These are phyloP conservation scores for Scheffersomyces titani DNA, from an alignment of 1,139 yeast genomes.

Conservation along the genomic window DNA sequence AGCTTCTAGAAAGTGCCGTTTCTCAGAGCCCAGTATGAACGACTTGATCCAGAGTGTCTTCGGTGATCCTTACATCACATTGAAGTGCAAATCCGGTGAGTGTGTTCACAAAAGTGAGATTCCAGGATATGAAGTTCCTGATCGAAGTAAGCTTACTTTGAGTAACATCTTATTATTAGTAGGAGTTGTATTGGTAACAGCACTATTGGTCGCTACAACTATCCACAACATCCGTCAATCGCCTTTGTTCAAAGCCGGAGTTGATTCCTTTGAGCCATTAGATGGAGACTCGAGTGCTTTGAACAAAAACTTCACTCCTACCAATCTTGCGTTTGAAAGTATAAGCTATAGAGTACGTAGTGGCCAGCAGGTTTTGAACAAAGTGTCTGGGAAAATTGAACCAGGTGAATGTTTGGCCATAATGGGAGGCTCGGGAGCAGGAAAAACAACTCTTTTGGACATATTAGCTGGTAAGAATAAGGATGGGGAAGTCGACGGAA, in stretches of 20 bases:
- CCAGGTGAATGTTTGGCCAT: conserved; percentile 93
- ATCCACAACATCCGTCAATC: conserved; percentile 59
- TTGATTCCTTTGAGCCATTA: conserved; percentile 18
- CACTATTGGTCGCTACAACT: conserved; percentile 39
- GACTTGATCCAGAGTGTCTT: conserved; percentile 85
- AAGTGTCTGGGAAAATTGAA: conserved; percentile 71
- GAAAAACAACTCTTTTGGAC: conserved; percentile 90
- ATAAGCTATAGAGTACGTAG: conserved; percentile 62
- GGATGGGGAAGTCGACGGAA: conserved; percentile 67
- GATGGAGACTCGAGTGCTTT: conserved; percentile 44
- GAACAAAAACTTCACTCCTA: conserved; percentile 66
- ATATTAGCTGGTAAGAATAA: conserved; percentile 87
- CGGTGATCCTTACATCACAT: conserved; percentile 87
- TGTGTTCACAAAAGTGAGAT: conserved; percentile 90
- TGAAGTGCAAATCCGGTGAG: conserved; percentile 82
- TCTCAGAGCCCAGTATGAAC: conserved; percentile 96
- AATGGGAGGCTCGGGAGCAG: conserved; percentile 99
- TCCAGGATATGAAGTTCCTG: conserved; percentile 84
- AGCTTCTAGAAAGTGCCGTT: conserved; percentile 59
- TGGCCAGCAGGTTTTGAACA: conserved; percentile 54
- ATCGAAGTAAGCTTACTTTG: conserved; percentile 49
- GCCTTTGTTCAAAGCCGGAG: conserved; percentile 54
- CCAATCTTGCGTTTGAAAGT: conserved; percentile 73
- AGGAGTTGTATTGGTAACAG: conserved; percentile 48
- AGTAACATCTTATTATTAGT: conserved; percentile 52